Evolutionary conservation across 2,329 filamentous ascomycete species (phyloP), one percentile per base, ranked within the genome.

Genomic region (Podosphaera aphanis): DNA sequence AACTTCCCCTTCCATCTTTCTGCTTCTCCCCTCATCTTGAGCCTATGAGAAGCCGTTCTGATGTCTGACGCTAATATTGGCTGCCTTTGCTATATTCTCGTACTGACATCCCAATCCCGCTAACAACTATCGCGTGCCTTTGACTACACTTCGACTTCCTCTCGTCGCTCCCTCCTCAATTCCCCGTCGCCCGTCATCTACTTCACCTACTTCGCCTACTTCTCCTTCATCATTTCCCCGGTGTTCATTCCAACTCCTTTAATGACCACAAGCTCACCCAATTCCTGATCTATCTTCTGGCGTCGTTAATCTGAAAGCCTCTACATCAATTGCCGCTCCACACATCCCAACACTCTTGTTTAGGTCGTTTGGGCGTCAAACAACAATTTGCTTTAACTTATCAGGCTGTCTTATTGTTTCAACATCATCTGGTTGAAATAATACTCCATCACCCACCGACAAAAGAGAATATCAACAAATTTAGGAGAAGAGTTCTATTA

Each of bases 121-220:
- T 11, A 13, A 33, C 29, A 33, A 7, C 11, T 13, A 7, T 11
- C 29, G 29, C 1, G 29, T 33, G 29, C 15, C 29, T 25, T 25
- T 33, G 15, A 33, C 29, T 11, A 33, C 15, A 11, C 29, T 11
- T 33, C 29, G 8, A 13, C 29, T 33, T 13, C 15, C 29, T 33
- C 15, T 33, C 29, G 29, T 33, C 29, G 29, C 29, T 33, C 29
- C 29, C 43, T 49, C 51, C 50, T 48, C 53, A 55, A 53, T 54
- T 49, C 48, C 48, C 46, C 47, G 40, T 25, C 38, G 48, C 40
- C 39, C 42, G 49, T 48, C 29, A n/a, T 11, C 41, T 37, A 18
- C 20, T 23, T 39, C 37, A 8, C 27, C 18, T 8, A n/a, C 4
- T 11, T 15, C 7, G n/a, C n/a, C n/a, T n/a, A n/a, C n/a, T n/a